Evolutionary conservation across 768 basidiomycete genomes (phyloP), one percentile per base, ranked within the genome.

Genomic region (Suillus americanus): DNA sequence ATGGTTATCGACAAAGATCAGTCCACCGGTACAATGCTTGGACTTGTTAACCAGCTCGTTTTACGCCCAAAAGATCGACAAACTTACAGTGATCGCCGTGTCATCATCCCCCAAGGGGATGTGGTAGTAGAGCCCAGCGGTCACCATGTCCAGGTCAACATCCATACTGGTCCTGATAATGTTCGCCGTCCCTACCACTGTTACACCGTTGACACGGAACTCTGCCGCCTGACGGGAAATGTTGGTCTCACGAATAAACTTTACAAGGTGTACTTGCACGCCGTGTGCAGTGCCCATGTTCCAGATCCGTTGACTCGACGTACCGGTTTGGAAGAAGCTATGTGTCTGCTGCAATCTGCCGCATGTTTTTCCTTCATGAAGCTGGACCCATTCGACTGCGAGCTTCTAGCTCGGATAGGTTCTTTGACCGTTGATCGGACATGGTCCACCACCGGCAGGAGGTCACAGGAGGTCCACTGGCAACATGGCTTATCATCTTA

Each of bases 261-360:
- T 16, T 80, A 73, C 65, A 75, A 71, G 55, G 72, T 76, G 3
- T 78, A 80, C 53, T 71, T 85, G 8, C 84, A 85, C 62, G 78
- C 78, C 7, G 56, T 79, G 20, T 83, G 78, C 0, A 78, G 78
- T 37, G 74, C 75, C 46, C 55, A 57, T 10, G 37, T 57, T 16
- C 51, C 65, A 23, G 83, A 85, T 67, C 81, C 81, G 0, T 70
- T 85, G 45, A 81, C 79, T 0, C 65, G 65, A 2, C 76, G 77
- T 18, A 81, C 79, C 0, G 83, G 83, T 12, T 74, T 75, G 3
- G 75, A 80, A 56, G 75, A 81, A 63, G 81, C 82, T 0, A 69
- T 83, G 25, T 63, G 66, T 48, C 73, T 77, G 55, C 68, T 82
- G 48, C 61, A 61, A 23, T 79, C 78, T 2, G 77, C 81, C 8